These are phyloP conservation scores for Blastocystis sp. DNA, from an alignment of 352 stramenopile genomes.

Conservation along the genomic window DNA sequence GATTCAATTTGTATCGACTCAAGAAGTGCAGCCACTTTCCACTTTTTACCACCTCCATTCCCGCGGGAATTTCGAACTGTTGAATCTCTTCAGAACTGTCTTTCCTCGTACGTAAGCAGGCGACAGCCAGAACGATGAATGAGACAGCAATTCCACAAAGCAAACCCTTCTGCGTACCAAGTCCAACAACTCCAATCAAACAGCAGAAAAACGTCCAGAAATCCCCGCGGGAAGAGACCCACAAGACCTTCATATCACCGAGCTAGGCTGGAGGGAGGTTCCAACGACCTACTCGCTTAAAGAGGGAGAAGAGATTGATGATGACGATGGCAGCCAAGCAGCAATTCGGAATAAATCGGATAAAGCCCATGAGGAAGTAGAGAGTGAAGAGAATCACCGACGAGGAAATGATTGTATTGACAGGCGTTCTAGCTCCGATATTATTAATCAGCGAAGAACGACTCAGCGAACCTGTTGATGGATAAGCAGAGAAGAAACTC, in stretches of 20 bases:
- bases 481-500: conserved; percentile 59
- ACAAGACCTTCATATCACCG: background rate
- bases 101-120: background rate
- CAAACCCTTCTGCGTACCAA: background rate
- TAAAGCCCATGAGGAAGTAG: background rate
- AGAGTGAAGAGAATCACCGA: background rate
- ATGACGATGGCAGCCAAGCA: conserved; percentile 24
- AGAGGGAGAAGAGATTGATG: conserved; percentile 9
- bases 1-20: background rate
- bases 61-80: background rate
- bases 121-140: background rate
- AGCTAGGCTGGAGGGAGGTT: background rate
- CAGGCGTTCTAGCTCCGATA: background rate
- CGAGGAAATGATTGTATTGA: background rate
- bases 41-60: background rate
- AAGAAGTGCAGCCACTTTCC: background rate
- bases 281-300: background rate
- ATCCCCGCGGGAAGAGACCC: background rate
- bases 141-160: background rate
- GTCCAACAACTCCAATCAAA: background rate
- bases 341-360: background rate
- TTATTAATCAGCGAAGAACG: background rate
- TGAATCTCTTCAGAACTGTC: background rate
- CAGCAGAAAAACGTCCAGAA: conserved; percentile 12
- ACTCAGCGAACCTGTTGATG: conserved; percentile 13